Conservation (phyloP, 2,329 filamentous ascomycete genomes). For the Aspergillus chevalieri region DNA sequence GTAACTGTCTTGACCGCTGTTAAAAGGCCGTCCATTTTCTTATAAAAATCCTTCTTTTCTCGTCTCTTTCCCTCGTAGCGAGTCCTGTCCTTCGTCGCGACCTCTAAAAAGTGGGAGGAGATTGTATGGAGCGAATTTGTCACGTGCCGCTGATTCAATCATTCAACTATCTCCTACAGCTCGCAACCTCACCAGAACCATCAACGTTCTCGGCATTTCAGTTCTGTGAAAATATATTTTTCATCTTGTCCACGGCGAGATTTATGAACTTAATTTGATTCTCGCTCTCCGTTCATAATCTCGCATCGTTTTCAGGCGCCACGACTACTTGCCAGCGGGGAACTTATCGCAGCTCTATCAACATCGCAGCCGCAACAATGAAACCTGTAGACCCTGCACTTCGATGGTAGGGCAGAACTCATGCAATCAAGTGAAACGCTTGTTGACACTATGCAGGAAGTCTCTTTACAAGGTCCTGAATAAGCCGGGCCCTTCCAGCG, state of each 20-base stretch:
- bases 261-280: background rate
- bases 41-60: background rate
- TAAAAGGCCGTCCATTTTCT: conserved; percentile 34
- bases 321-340: background rate
- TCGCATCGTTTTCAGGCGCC: background rate
- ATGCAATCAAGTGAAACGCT: background rate
- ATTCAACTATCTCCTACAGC: conserved; percentile 5
- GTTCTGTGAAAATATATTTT: background rate
- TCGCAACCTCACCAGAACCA: background rate
- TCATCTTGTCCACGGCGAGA: background rate
- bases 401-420: conserved; percentile 11
- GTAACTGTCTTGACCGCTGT: conserved; percentile 35
- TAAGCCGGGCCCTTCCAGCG: conserved; percentile 73
- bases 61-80: background rate
- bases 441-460: conserved; percentile 52
- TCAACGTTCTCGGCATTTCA: background rate
- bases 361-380: conserved; percentile 10
- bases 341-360: background rate
- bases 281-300: background rate
- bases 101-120: conserved; percentile 7
- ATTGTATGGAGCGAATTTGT: conserved; percentile 18
- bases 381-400: conserved; percentile 6
- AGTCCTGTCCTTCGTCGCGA: background rate
- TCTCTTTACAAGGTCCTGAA: conserved; percentile 76
- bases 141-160: conserved; percentile 20